Base-by-base conservation (phyloP, 2,329 filamentous ascomycete species). In the Ceratocystiopsis sp. region DNA sequence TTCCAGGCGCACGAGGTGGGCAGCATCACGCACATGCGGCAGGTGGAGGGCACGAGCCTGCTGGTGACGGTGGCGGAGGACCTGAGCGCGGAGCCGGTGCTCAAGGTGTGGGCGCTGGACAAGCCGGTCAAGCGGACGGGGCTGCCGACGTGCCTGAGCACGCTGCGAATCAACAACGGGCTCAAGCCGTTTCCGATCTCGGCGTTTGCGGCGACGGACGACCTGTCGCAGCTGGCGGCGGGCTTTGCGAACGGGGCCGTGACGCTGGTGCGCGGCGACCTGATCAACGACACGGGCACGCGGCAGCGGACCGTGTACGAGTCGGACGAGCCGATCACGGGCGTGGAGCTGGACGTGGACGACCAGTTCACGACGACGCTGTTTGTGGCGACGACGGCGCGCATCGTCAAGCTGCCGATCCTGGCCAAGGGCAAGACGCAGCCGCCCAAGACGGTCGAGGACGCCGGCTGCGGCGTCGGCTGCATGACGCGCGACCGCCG, bases 81-180 rank as follows among this genome's bases (percentile, higher is more conserved):
- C 54, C 66, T 95, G 42, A 82, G 82, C 35, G 81, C 74, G 53
- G 86, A 96, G 53, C 89, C 91, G 0, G 72, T 89, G 17, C 63
- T 98, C 47, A 96, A 94, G 59, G 89, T 96, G n/a, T 98, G 91
- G 91, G 89, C 85, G 18, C 68, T 98, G 52, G 87, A 96, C 58
- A 93, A 87, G 62, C 71, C 80, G 4, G 85, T 93, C 51, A 96
- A 91, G 71, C 96, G 93, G 69, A 93, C 84, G 5, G 86, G 86
- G 37, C 68, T 80, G 48, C 91, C 91, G 15, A 84, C 80, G 35
- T 96, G 91, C 57, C 69, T 94, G 51, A 93, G 84, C 56, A 91
- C 81, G 1, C 64, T 95, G 42, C 77, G 71, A 18, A 80, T 98
- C 50, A 83, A 86, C 57, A 96, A 96, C 64, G 86, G 83, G 36